A percentile compares a stretch with the other conserved stretches of the same genome.
Evolutionary conservation across 2,329 filamentous ascomycete genomes (phyloP).

Genomic region (Chaetomium sp.): DNA sequence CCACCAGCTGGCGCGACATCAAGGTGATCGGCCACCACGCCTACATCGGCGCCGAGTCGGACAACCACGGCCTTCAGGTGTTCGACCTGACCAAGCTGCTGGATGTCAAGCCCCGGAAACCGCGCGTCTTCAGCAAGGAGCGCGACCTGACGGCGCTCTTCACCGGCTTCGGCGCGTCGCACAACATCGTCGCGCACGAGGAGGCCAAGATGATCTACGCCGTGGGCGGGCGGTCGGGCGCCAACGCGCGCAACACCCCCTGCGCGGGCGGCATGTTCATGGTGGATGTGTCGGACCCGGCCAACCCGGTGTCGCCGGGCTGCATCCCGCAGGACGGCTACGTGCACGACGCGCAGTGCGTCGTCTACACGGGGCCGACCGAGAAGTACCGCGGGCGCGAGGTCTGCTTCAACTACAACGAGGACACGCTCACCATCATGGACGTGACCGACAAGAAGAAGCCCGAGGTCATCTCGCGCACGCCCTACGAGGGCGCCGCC

Average conservation of each 20-base stretch:
- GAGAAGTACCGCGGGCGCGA: constrained; percentile 12
- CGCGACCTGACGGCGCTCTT: constrained; percentile 12
- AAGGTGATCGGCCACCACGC: constrained; percentile 17
- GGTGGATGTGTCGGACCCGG: constrained; percentile 13
- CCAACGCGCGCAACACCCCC: constrained; percentile 15
- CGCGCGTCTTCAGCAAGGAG: constrained; percentile 6
- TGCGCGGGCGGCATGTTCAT: constrained; percentile 17
- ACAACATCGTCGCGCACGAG: constrained; percentile 16
- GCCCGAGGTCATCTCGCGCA: constrained; percentile 4
- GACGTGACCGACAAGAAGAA: constrained; percentile 14
- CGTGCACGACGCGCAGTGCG: constrained; percentile 20
- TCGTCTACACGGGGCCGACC: constrained; percentile 3
- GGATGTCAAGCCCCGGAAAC: constrained; percentile 4
- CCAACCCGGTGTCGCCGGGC: constrained; percentile 1
- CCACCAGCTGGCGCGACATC: constrained; percentile 17
- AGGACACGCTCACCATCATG: constrained; percentile 15
- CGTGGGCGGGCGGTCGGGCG: constrained; percentile 16
- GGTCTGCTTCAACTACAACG: constrained; percentile 19
- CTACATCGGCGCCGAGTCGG: constrained; percentile 17
- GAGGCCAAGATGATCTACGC: constrained; percentile 15
- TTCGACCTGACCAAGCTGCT: constrained; percentile 15
- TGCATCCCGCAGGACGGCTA: constrained; percentile 17
- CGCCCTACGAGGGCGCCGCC: constrained; percentile 1
- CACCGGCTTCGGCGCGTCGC: constrained; percentile 12
- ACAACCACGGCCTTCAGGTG: constrained; percentile 14